Conservation (phyloP, 331 rosid genomes). For the Malus hybrid region DNA sequence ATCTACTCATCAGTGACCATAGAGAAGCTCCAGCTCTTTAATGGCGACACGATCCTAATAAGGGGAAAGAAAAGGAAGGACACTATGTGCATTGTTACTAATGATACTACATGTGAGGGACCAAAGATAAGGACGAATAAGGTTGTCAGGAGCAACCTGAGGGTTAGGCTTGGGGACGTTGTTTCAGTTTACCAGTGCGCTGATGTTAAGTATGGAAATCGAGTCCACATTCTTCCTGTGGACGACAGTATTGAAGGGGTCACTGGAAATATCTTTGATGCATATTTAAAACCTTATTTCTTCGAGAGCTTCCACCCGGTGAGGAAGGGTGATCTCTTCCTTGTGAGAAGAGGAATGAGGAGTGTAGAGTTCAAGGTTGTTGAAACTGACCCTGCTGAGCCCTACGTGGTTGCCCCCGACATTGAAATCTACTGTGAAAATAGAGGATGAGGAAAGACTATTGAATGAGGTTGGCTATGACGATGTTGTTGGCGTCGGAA, state of each 20-base stretch:
- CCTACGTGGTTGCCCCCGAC: too few relatives aligned
- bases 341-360: too few relatives aligned
- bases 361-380: too few relatives aligned
- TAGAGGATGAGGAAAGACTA: too few relatives aligned
- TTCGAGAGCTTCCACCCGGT: too few relatives aligned
- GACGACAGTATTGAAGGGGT: slow-evolving; percentile 95
- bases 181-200: slow-evolving; percentile 88
- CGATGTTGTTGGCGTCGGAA: too few relatives aligned
- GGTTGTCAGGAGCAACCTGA: slow-evolving; percentile 79
- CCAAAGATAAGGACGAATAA: slow-evolving; percentile 88
- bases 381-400: too few relatives aligned
- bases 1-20: neutral
- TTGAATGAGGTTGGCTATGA: too few relatives aligned
- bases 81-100: slow-evolving; percentile 20
- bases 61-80: neutral
- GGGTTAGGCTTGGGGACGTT: slow-evolving; percentile 95
- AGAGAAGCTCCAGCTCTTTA: neutral
- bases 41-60: neutral
- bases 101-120: slow-evolving; percentile 80
- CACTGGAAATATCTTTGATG: slow-evolving; percentile 81
- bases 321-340: too few relatives aligned
- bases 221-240: slow-evolving; percentile 85
- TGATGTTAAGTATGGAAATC: slow-evolving; percentile 86
- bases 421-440: too few relatives aligned
- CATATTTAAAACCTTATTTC: slow-evolving; percentile 47